Conservation (phyloP, 2,329 filamentous ascomycete species). For the Cadophora malorum region DNA sequence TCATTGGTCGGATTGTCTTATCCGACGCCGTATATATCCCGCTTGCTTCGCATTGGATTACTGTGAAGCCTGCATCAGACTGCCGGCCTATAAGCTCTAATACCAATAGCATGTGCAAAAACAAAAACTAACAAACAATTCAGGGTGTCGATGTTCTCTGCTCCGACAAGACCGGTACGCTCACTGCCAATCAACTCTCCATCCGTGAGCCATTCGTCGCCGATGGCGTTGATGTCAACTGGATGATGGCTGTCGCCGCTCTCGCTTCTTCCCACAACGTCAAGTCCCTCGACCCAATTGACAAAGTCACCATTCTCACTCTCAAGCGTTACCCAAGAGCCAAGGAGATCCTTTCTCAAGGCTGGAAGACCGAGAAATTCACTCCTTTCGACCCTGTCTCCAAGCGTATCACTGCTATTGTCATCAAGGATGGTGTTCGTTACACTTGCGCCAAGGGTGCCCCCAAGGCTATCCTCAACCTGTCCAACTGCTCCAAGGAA, state of each 20-base stretch:
- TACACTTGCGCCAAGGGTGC: conserved; percentile 81
- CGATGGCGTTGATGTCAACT: conserved; percentile 79
- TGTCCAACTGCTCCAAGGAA: conserved; percentile 71
- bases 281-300: conserved; percentile 79
- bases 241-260: conserved; percentile 83
- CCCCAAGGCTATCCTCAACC: conserved; percentile 75
- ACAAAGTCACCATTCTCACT: conserved; percentile 79
- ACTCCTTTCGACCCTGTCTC: conserved; percentile 80
- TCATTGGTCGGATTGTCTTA: conserved; percentile 21
- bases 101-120: conserved; percentile 11
- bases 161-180: conserved; percentile 82
- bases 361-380: conserved; percentile 80
- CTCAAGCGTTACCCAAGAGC: conserved; percentile 80
- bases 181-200: conserved; percentile 76
- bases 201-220: conserved; percentile 80
- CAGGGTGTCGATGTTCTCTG: conserved; percentile 76
- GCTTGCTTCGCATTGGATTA: conserved; percentile 4
- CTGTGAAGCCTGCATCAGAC: conserved; percentile 12
- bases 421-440: conserved; percentile 70
- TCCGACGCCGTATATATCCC: conserved; percentile 7
- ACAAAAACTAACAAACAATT: conserved; percentile 25
- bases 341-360: conserved; percentile 75
- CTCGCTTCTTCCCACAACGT: conserved; percentile 80
- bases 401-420: conserved; percentile 77
- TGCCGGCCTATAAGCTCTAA: conserved; percentile 4